Conservation (phyloP, 2,329 filamentous ascomycete genomes). For the Pseudogymnoascus sp. region DNA sequence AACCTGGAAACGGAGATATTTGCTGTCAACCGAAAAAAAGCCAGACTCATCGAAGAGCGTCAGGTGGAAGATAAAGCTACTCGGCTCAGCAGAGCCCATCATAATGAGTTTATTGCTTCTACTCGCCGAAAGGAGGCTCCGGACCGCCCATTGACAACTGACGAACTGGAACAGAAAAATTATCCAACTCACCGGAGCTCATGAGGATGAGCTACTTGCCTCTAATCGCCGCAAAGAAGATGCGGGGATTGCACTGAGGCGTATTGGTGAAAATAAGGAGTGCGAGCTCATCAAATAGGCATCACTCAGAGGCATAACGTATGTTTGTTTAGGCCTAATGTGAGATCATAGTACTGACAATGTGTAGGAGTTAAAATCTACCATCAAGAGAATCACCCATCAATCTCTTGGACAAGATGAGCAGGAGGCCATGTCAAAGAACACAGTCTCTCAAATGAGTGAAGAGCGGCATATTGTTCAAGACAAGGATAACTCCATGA, state of each 20-base stretch:
- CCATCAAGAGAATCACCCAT: not conserved
- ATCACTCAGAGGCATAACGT: not conserved
- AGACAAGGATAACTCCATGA: not conserved
- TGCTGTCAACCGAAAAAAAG: not conserved
- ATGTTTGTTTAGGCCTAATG: not conserved
- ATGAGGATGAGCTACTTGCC: not conserved
- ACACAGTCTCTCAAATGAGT: not conserved
- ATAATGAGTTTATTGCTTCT: not conserved
- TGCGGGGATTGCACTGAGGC: not conserved
- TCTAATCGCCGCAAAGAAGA: not conserved
- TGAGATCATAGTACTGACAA: not conserved
- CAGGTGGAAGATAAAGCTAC: not conserved
- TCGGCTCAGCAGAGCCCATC: not conserved
- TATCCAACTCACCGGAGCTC: not conserved
- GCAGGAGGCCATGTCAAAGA: not conserved
- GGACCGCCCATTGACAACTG: not conserved
- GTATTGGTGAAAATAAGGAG: not conserved
- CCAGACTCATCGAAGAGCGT: not conserved
- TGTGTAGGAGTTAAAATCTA: not conserved
- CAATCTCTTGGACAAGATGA: not conserved
- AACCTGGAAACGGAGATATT: not conserved
- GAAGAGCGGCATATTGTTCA: not conserved
- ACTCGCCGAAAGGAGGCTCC: not conserved
- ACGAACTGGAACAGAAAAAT: not conserved
- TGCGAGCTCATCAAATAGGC: not conserved